Evolutionary conservation across 108 stramenopile genomes (phyloP).

Genomic region (Nitzschia putrida): DNA sequence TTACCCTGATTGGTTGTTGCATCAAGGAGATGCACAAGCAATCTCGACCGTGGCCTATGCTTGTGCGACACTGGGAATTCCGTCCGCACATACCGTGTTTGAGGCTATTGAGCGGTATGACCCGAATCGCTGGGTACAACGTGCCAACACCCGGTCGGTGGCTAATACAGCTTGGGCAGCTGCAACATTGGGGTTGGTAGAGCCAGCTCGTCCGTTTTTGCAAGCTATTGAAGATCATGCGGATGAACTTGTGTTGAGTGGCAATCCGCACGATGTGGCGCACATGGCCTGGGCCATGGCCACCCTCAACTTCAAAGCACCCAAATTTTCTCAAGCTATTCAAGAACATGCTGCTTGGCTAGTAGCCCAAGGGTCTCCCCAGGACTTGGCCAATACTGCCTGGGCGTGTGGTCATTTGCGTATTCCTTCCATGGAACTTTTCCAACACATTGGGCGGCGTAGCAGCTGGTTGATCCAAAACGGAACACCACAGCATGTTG

Average conservation of each 20-base stretch:
- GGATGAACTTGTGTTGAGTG: background rate
- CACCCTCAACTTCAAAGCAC: conserved; percentile 11
- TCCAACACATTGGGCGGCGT: conserved; percentile 12
- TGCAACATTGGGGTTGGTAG: conserved; percentile 9
- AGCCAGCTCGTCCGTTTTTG: background rate
- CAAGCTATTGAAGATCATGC: background rate
- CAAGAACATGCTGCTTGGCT: conserved; percentile 10
- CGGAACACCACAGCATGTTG: conserved; percentile 20
- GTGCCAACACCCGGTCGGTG: conserved; percentile 6
- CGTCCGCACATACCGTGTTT: background rate
- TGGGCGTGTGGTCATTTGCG: conserved; percentile 28
- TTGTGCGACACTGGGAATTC: background rate
- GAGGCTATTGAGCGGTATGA: too few species aligned
- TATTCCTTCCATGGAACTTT: conserved; percentile 2
- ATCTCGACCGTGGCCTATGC: background rate
- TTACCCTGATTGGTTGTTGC: too few species aligned
- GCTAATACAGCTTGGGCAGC: conserved; percentile 28
- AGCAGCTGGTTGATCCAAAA: conserved; percentile 3
- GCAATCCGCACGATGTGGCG: conserved; percentile 15
- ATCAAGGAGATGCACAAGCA: too few species aligned
- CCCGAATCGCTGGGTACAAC: background rate
- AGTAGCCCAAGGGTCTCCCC: conserved; percentile 16
- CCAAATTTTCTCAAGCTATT: conserved; percentile 9
- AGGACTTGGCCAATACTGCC: conserved; percentile 25
- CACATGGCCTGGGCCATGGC: conserved; percentile 29